Conservation (phyloP, 768 basidiomycete species). For the Boletus rufocinnamomeus region DNA sequence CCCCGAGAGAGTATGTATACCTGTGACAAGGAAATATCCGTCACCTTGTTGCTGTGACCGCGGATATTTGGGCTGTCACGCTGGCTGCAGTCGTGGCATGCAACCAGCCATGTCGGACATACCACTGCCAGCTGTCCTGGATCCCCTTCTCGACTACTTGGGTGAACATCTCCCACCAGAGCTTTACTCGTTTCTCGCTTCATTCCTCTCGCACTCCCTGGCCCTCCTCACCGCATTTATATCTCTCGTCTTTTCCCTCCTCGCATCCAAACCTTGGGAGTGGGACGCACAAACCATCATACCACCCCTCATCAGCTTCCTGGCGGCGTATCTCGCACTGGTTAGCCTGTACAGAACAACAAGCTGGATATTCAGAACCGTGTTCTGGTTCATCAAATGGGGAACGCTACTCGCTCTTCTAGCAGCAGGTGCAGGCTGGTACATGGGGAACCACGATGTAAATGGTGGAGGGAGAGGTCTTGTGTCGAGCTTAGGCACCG, state of each 20-base stretch:
- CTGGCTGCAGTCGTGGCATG: slow-evolving; percentile 24
- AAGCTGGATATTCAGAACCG: slow-evolving; percentile 67
- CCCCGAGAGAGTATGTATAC: slow-evolving; percentile 1
- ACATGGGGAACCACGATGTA: slow-evolving; percentile 44
- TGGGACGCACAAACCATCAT: slow-evolving; percentile 71
- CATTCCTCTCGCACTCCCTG: slow-evolving; percentile 53
- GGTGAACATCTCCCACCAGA: slow-evolving; percentile 56
- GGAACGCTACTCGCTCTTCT: slow-evolving; percentile 57
- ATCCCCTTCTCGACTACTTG: slow-evolving; percentile 56
- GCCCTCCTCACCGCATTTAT: slow-evolving; percentile 51
- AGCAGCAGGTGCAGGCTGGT: slow-evolving; percentile 57
- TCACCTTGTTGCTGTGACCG: slow-evolving; percentile 19
- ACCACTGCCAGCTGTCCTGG: slow-evolving; percentile 50
- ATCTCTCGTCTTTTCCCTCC: slow-evolving; percentile 48
- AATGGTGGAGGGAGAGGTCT: slow-evolving; percentile 37
- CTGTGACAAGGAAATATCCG: slow-evolving; percentile 19
- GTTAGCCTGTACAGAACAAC: slow-evolving; percentile 78
- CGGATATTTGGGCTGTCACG: slow-evolving; percentile 19
- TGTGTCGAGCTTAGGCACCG: slow-evolving; percentile 41
- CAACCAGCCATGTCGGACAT: slow-evolving; percentile 30
- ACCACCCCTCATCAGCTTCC: slow-evolving; percentile 71
- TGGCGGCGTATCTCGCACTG: slow-evolving; percentile 77
- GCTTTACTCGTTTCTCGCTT: slow-evolving; percentile 52
- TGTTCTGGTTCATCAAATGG: slow-evolving; percentile 78
- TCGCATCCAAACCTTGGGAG: slow-evolving; percentile 52